Evolutionary conservation across 2,329 filamentous ascomycete genomes (phyloP).

Genomic region (Mycosphaerella sp.): DNA sequence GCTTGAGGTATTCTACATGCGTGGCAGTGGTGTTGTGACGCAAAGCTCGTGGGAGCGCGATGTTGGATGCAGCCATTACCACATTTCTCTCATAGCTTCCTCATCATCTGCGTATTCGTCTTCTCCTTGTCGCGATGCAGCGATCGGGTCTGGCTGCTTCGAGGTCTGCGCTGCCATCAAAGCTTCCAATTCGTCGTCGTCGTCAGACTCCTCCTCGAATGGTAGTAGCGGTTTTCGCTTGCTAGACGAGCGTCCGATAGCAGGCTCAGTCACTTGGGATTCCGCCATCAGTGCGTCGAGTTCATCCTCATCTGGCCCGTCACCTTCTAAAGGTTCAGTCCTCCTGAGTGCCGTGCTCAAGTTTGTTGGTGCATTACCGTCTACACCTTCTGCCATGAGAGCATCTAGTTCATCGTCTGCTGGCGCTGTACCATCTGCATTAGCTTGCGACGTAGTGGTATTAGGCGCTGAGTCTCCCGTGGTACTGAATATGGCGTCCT

Average conservation of each 20-base stretch:
- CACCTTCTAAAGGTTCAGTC: constrained; percentile 21
- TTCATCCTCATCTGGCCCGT: constrained; percentile 18
- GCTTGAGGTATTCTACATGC: not conserved
- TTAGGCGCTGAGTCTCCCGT: constrained; percentile 3
- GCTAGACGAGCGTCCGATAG: not conserved
- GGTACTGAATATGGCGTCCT: constrained; percentile 12
- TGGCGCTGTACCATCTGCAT: constrained; percentile 4
- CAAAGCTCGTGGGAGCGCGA: not conserved
- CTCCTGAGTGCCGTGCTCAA: constrained; percentile 9
- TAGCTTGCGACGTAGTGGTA: not conserved
- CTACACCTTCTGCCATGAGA: constrained; percentile 21
- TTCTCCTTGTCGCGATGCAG: not conserved
- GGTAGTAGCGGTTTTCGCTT: constrained; percentile 19
- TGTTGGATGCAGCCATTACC: not conserved
- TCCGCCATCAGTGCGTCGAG: constrained; percentile 7
- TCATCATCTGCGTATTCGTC: constrained; percentile 57
- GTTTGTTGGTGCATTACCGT: not conserved
- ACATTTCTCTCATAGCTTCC: constrained; percentile 55
- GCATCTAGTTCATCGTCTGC: constrained; percentile 28
- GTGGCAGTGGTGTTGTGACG: not conserved
- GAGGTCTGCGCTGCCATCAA: constrained; percentile 47
- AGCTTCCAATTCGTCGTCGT: constrained; percentile 44
- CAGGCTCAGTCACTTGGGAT: not conserved
- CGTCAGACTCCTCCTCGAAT: constrained; percentile 21
- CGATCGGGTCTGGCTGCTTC: not conserved